Evolutionary conservation across 73 alveolate genomes (phyloP), one percentile per base, ranked within the genome.

Genomic region (Tetrahymena thermophila): DNA sequence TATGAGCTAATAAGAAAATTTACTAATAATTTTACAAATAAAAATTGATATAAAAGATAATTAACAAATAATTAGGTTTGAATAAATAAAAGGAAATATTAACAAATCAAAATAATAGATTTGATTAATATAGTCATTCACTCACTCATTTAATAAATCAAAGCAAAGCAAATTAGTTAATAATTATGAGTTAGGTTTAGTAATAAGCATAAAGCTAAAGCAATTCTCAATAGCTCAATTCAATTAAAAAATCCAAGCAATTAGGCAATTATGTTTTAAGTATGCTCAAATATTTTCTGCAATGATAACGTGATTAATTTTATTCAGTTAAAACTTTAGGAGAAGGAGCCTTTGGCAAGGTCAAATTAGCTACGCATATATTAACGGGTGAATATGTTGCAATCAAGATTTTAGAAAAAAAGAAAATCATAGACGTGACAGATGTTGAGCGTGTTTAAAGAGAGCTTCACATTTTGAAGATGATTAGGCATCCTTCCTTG

Each of bases 361-460:
- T 95, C 35, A 95, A 95, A 56, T 43, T 95, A 37, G 96, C 95
- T 17, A 93, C 93, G 40, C 96, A 95, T 55, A 11, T 95, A 16
- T 85, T 85, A 95, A 96, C 99, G 23, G 94, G 97, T 50, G 97
- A 96, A 94, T 96, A 97, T 56, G 99, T 97, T 35, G 99, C 99
- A n/a, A 97, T 97, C 21, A 97, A 97, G 95, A 97, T 97, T 95
- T 96, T 97, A 95, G 99, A 97, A 85, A 93, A 97, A 34, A 97
- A 96, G 71, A 96, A 97, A 94, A 97, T 97, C 43, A 96, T 95
- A 85, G 99, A 97, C 43, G 98, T 96, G 50, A 96, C 97, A 35
- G 99, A 97, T 93, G 97, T 97, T 93, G 98, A 97, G 94, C 55
- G 99, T 94, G 97, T 97, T n/a, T 96, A 96, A 21, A 94, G 99